Evolutionary conservation across 2,329 filamentous ascomycete genomes (phyloP).

Genomic region (Pseudogymnoascus sp.): DNA sequence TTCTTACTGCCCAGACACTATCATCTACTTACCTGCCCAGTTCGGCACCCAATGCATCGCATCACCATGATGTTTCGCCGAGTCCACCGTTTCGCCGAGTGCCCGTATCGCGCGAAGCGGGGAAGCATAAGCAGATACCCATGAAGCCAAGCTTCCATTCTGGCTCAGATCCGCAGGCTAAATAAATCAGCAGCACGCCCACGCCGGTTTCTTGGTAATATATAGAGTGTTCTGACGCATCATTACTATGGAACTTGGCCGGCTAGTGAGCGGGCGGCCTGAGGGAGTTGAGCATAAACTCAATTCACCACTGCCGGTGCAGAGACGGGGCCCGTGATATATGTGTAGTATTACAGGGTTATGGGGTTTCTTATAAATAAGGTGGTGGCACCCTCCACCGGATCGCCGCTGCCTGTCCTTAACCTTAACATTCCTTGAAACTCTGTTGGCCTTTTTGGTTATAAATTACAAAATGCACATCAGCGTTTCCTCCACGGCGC

Average conservation of each 20-base stretch:
- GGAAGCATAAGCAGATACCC: background rate
- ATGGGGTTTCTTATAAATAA: constrained; percentile 3
- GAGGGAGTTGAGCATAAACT: background rate
- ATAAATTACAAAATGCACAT: background rate
- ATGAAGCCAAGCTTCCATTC: background rate
- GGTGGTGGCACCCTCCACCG: background rate
- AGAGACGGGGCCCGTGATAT: background rate
- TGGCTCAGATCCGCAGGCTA: constrained; percentile 9
- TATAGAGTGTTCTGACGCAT: background rate
- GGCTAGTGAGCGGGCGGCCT: background rate
- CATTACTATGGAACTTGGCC: background rate
- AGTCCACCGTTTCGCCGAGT: background rate
- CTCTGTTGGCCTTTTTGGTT: background rate
- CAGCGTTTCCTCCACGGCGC: background rate
- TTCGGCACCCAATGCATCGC: background rate
- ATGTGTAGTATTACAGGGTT: background rate
- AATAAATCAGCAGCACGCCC: background rate
- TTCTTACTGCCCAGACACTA: background rate
- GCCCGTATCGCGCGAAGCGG: background rate
- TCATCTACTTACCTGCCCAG: background rate
- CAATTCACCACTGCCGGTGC: constrained; percentile 3
- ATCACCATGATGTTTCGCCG: background rate
- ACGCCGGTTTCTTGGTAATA: background rate
- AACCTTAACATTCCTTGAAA: background rate
- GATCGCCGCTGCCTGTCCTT: background rate